Conservation (phyloP, 2,329 filamentous ascomycete species). For the Hymenoscyphus scutula region DNA sequence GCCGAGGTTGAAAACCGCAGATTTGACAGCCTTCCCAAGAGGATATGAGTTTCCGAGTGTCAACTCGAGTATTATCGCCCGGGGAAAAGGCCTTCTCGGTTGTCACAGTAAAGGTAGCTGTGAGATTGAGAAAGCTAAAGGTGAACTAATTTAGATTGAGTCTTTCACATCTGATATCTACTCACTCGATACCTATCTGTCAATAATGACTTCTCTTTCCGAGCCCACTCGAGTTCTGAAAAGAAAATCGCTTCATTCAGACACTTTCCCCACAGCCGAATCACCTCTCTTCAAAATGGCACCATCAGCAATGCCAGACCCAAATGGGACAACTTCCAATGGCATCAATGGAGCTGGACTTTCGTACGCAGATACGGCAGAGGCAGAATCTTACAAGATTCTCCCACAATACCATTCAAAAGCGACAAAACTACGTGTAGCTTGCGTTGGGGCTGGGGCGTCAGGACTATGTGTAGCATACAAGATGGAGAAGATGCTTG, state of each 20-base stretch:
- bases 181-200: too few species aligned
- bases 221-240: slow-evolving; percentile 1
- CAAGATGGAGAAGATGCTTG: slow-evolving; percentile 22
- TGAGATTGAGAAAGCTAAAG: slow-evolving; percentile 2
- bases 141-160: background rate
- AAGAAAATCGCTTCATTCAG: slow-evolving; percentile 4
- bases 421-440: slow-evolving; percentile 23
- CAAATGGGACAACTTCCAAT: slow-evolving; percentile 10
- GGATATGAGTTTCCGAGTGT: slow-evolving; percentile 15
- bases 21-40: background rate
- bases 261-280: background rate
- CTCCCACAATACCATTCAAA: slow-evolving; percentile 25
- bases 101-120: background rate
- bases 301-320: slow-evolving; percentile 16
- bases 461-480: slow-evolving; percentile 24
- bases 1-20: background rate
- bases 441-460: slow-evolving; percentile 25
- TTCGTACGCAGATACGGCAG: background rate
- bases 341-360: slow-evolving; percentile 12
- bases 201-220: background rate
- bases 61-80: background rate
- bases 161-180: background rate
- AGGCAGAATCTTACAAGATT: slow-evolving; percentile 16
- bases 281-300: slow-evolving; percentile 12
- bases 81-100: background rate